Evolutionary conservation across 495 filamentous ascomycete genomes (phyloP), one percentile per base, ranked within the genome.

Genomic region (Daldinia grandis): DNA sequence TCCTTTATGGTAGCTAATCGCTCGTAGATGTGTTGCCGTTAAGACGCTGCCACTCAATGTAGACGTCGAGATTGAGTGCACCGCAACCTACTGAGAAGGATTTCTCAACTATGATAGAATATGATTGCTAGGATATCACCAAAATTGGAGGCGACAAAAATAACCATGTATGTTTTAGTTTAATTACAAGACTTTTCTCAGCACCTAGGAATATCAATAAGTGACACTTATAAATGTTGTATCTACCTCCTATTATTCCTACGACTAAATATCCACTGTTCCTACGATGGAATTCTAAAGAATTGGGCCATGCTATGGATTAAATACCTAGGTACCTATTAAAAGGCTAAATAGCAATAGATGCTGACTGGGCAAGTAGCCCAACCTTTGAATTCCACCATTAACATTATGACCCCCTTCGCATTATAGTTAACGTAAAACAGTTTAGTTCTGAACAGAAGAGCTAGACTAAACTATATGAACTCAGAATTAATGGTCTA

Each of bases 21-120:
- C 12, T 10, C 9, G 12, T 35, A 92, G 89, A 72, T 94, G 92
- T 80, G 88, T 94, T 66, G 92, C 90, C 51, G 92, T 92, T 55
- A 84, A 85, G 70, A 85, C 90, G 79, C 80, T 94, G 74, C 92
- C 92, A n/a, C 90, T 92, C 80, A 88, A 88, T 54, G 90, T 91
- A 55, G 85, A 85, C 21, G 87, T 93, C 60, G 92, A 94, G 86
- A 93, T 94, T 76, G 92, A 94, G 83, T 90, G 88, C 76, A 86
- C 70, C n/a, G 76, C 76, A 35, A 75, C 69, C 78, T 76, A 74
- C 21, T 65, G 47, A 37, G 2, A 78, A 78, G 14, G 24, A 37
- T 5, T 28, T 53, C 6, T 30, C 30, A 15, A 2, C 5, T n/a
- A 53, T 30, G n/a, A 25, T 15, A 53, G 10, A 27, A 9, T 21